Evolutionary conservation across 2,329 filamentous ascomycete species (phyloP).

Genomic region (Penicillium glabrum): DNA sequence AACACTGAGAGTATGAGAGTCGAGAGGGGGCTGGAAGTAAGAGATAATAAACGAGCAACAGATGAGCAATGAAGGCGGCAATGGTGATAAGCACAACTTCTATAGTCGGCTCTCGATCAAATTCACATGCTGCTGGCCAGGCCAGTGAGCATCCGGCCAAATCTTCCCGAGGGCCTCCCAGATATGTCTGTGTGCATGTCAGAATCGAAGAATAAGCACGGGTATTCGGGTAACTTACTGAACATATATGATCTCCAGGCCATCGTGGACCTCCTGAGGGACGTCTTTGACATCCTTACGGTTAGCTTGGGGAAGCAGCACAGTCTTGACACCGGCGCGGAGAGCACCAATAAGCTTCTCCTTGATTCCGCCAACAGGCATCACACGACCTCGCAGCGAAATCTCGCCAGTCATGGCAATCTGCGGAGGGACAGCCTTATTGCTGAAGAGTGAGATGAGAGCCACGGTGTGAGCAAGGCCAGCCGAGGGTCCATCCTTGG

Average conservation of each 20-base stretch:
- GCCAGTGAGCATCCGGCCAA: slow-evolving; percentile 89
- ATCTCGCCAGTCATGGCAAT: slow-evolving; percentile 90
- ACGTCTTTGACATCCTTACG: slow-evolving; percentile 89
- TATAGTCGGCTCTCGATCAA: slow-evolving; percentile 78
- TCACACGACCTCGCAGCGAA: slow-evolving; percentile 82
- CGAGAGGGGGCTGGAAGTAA: not conserved
- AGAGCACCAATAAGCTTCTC: slow-evolving; percentile 96
- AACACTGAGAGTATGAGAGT: not conserved
- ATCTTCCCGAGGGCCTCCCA: slow-evolving; percentile 90
- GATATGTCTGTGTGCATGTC: slow-evolving; percentile 64
- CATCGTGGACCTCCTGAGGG: slow-evolving; percentile 83
- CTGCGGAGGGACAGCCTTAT: slow-evolving; percentile 81
- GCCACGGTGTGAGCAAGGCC: slow-evolving; percentile 94
- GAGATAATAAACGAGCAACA: not conserved
- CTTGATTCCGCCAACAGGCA: slow-evolving; percentile 95
- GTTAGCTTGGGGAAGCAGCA: slow-evolving; percentile 83
- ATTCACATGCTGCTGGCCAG: slow-evolving; percentile 67
- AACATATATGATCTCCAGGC: slow-evolving; percentile 85
- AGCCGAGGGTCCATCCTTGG: slow-evolving; percentile 82
- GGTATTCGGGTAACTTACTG: slow-evolving; percentile 57
- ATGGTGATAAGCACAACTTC: slow-evolving; percentile 14
- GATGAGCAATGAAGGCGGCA: not conserved
- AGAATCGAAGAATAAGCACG: slow-evolving; percentile 4
- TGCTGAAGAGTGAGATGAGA: slow-evolving; percentile 84
- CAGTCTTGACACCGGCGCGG: slow-evolving; percentile 90